These are phyloP conservation scores for Gymnopus androsaceus DNA, from an alignment of 1,284 basidiomycete species.

Conservation along the genomic window DNA sequence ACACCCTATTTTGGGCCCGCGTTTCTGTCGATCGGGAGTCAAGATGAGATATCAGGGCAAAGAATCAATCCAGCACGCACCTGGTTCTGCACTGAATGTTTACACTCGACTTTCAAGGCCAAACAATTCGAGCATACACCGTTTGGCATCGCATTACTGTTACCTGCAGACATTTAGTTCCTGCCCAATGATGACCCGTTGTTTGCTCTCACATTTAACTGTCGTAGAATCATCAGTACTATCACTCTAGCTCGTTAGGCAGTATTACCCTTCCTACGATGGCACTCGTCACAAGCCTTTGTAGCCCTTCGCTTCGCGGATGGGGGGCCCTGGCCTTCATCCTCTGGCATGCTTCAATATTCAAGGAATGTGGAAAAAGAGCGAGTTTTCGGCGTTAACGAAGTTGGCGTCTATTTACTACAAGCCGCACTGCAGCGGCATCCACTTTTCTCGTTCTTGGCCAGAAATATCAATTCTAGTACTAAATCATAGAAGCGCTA, in stretches of 20 bases:
- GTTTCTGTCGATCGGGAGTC: slow-evolving; percentile 6
- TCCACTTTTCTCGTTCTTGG: too few relatives aligned
- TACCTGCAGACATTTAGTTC: neutral
- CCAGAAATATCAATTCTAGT: too few relatives aligned
- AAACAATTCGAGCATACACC: slow-evolving; percentile 12
- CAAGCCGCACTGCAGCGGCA: too few relatives aligned
- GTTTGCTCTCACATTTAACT: slow-evolving; percentile 5
- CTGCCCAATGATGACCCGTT: neutral
- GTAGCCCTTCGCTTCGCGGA: slow-evolving; percentile 5
- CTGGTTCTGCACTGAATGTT: slow-evolving; percentile 7
- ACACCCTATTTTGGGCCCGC: slow-evolving; percentile 13
- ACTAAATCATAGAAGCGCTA: too few relatives aligned
- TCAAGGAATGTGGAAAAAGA: too few relatives aligned
- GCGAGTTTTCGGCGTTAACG: too few relatives aligned
- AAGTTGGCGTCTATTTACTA: too few relatives aligned
- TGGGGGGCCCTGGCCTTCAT: neutral
- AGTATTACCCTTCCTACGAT: slow-evolving; percentile 1
- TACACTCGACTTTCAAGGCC: slow-evolving; percentile 9
- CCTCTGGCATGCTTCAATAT: too few relatives aligned
- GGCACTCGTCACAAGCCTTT: slow-evolving; percentile 6
- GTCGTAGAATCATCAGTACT: neutral
- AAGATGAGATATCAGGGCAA: neutral
- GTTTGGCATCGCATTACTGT: neutral
- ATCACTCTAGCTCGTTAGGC: neutral
- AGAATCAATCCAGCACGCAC: neutral